These are phyloP conservation scores for Cyathus striatus DNA, from an alignment of 768 basidiomycete genomes.

Conservation along the genomic window DNA sequence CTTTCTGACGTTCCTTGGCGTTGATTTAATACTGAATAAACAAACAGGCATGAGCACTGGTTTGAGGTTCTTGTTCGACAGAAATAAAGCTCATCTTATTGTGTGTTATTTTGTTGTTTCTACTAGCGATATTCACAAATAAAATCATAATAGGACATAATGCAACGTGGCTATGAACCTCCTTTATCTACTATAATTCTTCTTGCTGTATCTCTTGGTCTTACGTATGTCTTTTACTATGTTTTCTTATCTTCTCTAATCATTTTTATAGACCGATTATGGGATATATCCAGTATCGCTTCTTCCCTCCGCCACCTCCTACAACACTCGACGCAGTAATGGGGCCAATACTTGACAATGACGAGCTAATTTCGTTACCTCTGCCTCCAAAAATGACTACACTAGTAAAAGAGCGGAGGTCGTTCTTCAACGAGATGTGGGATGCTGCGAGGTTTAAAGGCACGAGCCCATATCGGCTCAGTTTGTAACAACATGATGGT, in stretches of 20 bases:
- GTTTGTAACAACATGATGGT: too few relatives aligned
- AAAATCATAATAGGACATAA: constrained; percentile 34
- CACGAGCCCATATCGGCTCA: constrained; percentile 17
- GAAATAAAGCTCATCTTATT: constrained; percentile 50
- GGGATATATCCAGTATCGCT: constrained; percentile 46
- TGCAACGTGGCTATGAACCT: constrained; percentile 45
- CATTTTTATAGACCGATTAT: constrained; percentile 39
- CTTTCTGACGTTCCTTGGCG: constrained; percentile 50
- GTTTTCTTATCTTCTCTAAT: background rate
- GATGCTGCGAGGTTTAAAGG: constrained; percentile 14
- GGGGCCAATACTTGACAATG: too few relatives aligned
- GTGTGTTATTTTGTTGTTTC: constrained; percentile 26
- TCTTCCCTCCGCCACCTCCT: constrained; percentile 37
- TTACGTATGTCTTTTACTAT: constrained; percentile 39
- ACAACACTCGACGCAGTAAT: too few relatives aligned
- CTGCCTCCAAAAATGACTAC: too few relatives aligned
- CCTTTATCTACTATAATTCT: constrained; percentile 43
- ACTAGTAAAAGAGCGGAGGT: constrained; percentile 12
- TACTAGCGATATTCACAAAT: constrained; percentile 1
- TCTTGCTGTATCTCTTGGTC: constrained; percentile 45
- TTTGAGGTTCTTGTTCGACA: constrained; percentile 58
- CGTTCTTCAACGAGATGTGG: constrained; percentile 18
- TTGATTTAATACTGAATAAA: constrained; percentile 51
- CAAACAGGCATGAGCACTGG: constrained; percentile 63
- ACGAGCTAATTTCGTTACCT: too few relatives aligned